These are phyloP conservation scores for Xylaria polymorpha DNA, from an alignment of 2,329 filamentous ascomycete species.

Conservation along the genomic window DNA sequence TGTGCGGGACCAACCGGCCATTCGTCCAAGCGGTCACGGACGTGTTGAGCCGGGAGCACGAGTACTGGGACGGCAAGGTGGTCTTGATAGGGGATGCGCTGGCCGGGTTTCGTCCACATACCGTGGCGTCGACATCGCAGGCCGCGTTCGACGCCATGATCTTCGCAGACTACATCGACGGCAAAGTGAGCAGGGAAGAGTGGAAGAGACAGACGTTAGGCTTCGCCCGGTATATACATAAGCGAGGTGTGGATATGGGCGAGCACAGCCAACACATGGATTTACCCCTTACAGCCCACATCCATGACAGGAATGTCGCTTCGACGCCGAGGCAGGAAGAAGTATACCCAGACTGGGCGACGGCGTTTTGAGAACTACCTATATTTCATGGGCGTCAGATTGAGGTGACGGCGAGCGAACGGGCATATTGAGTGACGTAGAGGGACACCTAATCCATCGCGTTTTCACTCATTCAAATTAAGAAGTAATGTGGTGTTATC, in stretches of 20 bases:
- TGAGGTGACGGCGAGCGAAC: too few species aligned
- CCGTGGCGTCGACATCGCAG: slow-evolving; percentile 57
- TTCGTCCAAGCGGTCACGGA: slow-evolving; percentile 58
- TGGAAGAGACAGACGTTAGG: slow-evolving; percentile 53
- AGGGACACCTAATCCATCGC: background rate
- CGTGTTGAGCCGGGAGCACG: slow-evolving; percentile 50
- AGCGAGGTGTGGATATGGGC: slow-evolving; percentile 53
- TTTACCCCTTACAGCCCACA: slow-evolving; percentile 49
- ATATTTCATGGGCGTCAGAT: background rate
- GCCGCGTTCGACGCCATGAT: slow-evolving; percentile 53
- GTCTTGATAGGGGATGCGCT: slow-evolving; percentile 59
- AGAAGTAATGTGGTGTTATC: background rate
- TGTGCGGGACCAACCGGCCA: slow-evolving; percentile 53
- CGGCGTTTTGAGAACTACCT: slow-evolving; percentile 38
- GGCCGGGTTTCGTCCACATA: slow-evolving; percentile 58
- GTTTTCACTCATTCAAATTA: background rate
- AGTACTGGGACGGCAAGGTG: slow-evolving; percentile 53
- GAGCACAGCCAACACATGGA: slow-evolving; percentile 50
- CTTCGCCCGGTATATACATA: slow-evolving; percentile 51
- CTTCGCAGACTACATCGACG: slow-evolving; percentile 51
- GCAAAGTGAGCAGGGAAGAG: slow-evolving; percentile 47
- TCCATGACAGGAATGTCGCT: slow-evolving; percentile 52
- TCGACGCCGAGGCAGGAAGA: slow-evolving; percentile 50
- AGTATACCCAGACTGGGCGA: slow-evolving; percentile 52
- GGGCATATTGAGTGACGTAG: background rate